Conservation (phyloP, 345 rosid species). For the Lepidium aucheri region DNA sequence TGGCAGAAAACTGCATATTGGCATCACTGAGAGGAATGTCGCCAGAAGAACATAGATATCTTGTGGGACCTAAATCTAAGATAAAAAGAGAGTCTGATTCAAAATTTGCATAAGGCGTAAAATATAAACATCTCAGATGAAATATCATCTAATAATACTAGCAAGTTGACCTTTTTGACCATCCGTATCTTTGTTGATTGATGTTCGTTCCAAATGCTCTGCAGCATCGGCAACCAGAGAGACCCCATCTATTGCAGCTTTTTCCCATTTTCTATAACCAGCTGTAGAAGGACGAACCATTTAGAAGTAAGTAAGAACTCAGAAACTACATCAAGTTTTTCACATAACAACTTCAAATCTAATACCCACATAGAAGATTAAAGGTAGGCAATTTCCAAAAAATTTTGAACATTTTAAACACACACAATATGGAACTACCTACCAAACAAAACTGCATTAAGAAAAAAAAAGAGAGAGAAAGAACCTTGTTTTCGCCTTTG, state of each 20-base stretch:
- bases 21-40: conserved; percentile 42
- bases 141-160: conserved; percentile 16
- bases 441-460: background rate
- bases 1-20: conserved; percentile 40
- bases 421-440: background rate
- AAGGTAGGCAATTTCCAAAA: background rate
- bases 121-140: conserved; percentile 11
- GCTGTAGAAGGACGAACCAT: conserved; percentile 44
- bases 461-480: background rate
- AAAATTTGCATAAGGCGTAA: background rate
- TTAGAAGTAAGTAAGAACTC: conserved; percentile 20
- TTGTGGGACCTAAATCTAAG: conserved; percentile 33
- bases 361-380: background rate
- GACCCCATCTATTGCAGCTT: conserved; percentile 98
- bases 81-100: conserved; percentile 3
- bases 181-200: conserved; percentile 47
- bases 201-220: conserved; percentile 81
- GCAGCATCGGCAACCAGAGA: conserved; percentile 99
- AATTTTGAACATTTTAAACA: background rate
- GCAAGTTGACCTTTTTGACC: conserved; percentile 36
- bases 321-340: background rate
- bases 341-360: conserved; percentile 1
- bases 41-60: conserved; percentile 35
- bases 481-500: conserved; percentile 79
- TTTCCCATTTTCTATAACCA: conserved; percentile 92